A percentile compares a stretch with the other conserved stretches of the same genome.
These are phyloP conservation scores for Neonectria neomacrospora DNA, from an alignment of 2,329 filamentous ascomycete species.

Conservation along the genomic window DNA sequence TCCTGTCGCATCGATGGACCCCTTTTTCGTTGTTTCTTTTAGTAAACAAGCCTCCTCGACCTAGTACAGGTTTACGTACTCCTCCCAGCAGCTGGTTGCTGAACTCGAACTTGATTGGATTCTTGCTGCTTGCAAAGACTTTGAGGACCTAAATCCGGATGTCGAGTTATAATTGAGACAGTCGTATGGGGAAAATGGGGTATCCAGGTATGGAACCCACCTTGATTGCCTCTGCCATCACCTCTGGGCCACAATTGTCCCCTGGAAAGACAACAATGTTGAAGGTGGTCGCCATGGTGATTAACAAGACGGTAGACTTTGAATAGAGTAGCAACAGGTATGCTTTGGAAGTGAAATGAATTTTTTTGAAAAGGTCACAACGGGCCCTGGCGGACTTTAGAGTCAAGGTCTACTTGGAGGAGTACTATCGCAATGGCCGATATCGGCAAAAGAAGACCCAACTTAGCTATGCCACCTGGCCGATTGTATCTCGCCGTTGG, in stretches of 20 bases:
- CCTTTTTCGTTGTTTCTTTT: neutral
- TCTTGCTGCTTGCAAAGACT: neutral
- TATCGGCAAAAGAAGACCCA: neutral
- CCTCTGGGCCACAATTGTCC: constrained; percentile 8
- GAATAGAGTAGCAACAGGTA: neutral
- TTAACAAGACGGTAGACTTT: neutral
- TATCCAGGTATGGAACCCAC: neutral
- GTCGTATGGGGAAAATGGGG: neutral
- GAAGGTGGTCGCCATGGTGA: neutral
- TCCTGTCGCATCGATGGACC: constrained; percentile 6
- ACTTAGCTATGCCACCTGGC: neutral
- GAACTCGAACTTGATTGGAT: neutral
- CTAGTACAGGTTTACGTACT: neutral
- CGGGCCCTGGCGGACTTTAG: neutral
- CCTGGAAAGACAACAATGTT: constrained; percentile 4
- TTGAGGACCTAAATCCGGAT: constrained; percentile 4
- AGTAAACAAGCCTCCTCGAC: neutral
- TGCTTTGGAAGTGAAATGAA: neutral
- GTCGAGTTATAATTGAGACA: neutral
- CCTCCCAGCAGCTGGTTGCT: constrained; percentile 4
- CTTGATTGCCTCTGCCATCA: constrained; percentile 6
- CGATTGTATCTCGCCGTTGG: too few relatives aligned
- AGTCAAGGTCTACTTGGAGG: neutral
- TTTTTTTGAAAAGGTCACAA: neutral
- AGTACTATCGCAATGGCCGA: neutral